Base-by-base conservation (phyloP, 2,329 filamentous ascomycete species). In the Sporothrix brasiliensis region DNA sequence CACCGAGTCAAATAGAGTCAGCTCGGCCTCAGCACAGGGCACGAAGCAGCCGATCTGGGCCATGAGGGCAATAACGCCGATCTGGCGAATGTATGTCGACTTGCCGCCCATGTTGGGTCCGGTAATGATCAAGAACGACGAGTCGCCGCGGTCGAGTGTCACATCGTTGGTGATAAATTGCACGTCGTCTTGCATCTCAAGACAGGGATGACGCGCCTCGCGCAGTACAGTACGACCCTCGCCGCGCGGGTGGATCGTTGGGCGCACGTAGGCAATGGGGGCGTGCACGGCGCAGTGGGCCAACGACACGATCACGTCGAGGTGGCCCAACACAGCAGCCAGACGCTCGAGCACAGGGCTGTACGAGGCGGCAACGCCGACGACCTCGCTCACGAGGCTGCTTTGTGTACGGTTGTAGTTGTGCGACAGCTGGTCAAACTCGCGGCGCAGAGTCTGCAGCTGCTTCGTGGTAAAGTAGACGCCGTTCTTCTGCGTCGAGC, bases 101-200 rank as follows among this genome's bases (percentile, higher is more conserved):
- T 99, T 99, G 76, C 95, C 95, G 75, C 95, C 96, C 95, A 99
- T 99, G 81, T 99, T 99, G 67, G 95, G 95, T 0, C 95, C 95
- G 0, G 94, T 98, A 78, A 98, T 97, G 82, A 97, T 94, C 52
- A 97, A 85, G 81, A 99, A 98, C 3, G 94, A 93, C 0, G 93
- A 97, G 63, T 87, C 85, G 70, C 90, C 89, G 10, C 93, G 89
- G 5, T 88, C 85, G 50, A 99, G 88, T 68, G 89, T 89, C 27
- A 98, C 92, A 75, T 99, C 94, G 79, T 99, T 99, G 70, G 94
- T 97, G 80, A 99, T 99, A 82, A 99, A 99, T 73, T 94, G 94
- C 54, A 99, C 90, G 77, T 99, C 95, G 76, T 99, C 96, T 80
- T 99, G 95, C 88, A 97, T 94, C 79, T 99, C 95, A 88, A 99